Evolutionary conservation across 1,284 basidiomycete species (phyloP).

Genomic region (Ceratobasidium sp.): DNA sequence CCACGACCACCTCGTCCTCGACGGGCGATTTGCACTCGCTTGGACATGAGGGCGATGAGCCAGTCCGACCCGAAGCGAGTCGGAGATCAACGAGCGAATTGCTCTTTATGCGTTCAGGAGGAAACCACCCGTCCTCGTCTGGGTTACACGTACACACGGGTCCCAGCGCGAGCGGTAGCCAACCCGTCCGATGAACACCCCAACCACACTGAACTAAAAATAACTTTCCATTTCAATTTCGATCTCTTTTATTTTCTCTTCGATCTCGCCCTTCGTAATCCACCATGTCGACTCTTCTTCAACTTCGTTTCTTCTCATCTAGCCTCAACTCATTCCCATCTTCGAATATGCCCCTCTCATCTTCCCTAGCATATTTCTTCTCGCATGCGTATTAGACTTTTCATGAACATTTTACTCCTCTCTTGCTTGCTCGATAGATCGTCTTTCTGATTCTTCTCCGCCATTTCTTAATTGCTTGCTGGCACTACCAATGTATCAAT

Average conservation of each 20-base stretch:
- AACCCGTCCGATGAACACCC: constrained; percentile 23
- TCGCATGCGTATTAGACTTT: constrained; percentile 1
- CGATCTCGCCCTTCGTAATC: constrained; percentile 7
- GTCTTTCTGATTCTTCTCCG: neutral
- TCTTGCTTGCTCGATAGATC: neutral
- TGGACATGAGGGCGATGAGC: neutral
- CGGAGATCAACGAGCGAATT: constrained; percentile 36
- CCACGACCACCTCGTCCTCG: constrained; percentile 26
- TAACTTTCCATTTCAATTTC: neutral
- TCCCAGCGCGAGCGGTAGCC: constrained; percentile 22
- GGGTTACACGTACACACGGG: constrained; percentile 1
- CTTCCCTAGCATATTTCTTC: neutral
- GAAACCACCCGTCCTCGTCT: neutral
- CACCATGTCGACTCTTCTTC: neutral
- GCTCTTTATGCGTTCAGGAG: constrained; percentile 25
- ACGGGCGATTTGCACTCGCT: constrained; percentile 13
- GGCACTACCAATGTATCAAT: constrained; percentile 24
- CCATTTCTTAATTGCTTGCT: constrained; percentile 4
- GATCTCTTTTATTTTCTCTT: neutral
- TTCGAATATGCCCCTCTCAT: constrained; percentile 28
- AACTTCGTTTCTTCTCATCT: neutral
- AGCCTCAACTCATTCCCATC: constrained; percentile 6
- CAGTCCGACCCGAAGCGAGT: neutral
- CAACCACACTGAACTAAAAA: neutral
- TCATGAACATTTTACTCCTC: constrained; percentile 8